Conservation (phyloP, 129 eudicot genomes). For the Glebionis coronaria region DNA sequence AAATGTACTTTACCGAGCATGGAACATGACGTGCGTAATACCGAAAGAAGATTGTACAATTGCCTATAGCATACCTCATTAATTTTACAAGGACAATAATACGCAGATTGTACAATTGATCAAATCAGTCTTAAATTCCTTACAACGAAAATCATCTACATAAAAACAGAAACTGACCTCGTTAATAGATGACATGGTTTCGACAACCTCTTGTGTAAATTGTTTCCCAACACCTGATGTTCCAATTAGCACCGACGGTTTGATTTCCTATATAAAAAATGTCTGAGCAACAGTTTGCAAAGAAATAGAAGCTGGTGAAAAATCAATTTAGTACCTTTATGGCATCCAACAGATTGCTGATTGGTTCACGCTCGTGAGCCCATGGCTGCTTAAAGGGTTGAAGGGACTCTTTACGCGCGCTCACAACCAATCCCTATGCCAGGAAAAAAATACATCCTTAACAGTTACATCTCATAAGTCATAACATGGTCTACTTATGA, state of each 20-base stretch:
- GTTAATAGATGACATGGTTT: conserved; percentile 79
- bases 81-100: too few relatives aligned
- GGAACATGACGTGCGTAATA: too few relatives aligned
- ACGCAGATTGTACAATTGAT: too few relatives aligned
- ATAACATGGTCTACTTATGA: background rate
- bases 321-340: conserved; percentile 50
- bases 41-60: too few relatives aligned
- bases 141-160: background rate
- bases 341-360: conserved; percentile 65
- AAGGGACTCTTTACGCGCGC: conserved; percentile 75
- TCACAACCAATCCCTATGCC: conserved; percentile 71
- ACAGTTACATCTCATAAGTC: background rate
- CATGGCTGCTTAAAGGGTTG: conserved; percentile 80
- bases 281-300: background rate
- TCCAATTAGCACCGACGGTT: conserved; percentile 87
- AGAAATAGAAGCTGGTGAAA: background rate
- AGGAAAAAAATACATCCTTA: background rate
- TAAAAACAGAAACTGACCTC: conserved; percentile 50
- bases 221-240: conserved; percentile 91
- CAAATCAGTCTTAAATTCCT: background rate
- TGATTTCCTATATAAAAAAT: conserved; percentile 52
- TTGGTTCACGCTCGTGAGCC: conserved; percentile 88
- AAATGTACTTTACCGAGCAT: too few relatives aligned
- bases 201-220: conserved; percentile 90
- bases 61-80: too few relatives aligned